These are phyloP conservation scores for Silene vulgaris DNA, from an alignment of 179 eudicot species.

Conservation along the genomic window DNA sequence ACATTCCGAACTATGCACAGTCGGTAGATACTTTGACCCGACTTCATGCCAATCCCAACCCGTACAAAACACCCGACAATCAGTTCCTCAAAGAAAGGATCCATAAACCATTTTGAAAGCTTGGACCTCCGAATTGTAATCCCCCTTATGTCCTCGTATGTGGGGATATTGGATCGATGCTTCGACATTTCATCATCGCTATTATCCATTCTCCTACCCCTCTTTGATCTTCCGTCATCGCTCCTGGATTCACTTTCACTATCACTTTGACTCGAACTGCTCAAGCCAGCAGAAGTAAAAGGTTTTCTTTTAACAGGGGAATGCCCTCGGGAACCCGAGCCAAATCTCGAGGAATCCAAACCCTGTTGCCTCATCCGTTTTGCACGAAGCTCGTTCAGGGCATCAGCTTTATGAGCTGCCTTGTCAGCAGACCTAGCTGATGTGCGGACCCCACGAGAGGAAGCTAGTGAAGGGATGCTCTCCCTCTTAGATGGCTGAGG, in stretches of 20 bases:
- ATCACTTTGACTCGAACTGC: conserved; percentile 63
- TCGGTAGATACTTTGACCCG: conserved; percentile 73
- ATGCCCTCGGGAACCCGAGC: conserved; percentile 42
- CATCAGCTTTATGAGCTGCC: conserved; percentile 64
- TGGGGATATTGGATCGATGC: conserved; percentile 50
- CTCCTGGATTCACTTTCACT: conserved; percentile 69
- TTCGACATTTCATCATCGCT: conserved; percentile 78
- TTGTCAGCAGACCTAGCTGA: conserved; percentile 67
- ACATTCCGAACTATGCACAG: conserved; percentile 77
- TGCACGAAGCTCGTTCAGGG: conserved; percentile 65
- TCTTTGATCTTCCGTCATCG: conserved; percentile 63
- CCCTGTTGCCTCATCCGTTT: conserved; percentile 73
- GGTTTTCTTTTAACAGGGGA: conserved; percentile 57
- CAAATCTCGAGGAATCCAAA: conserved; percentile 46
- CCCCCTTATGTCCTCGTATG: conserved; percentile 65
- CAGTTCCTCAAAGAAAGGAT: conserved; percentile 90
- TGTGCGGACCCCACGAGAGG: conserved; percentile 67
- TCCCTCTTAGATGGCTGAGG: conserved; percentile 50
- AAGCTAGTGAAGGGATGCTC: conserved; percentile 45
- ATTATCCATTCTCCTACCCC: conserved; percentile 50
- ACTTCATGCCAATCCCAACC: conserved; percentile 80
- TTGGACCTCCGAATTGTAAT: conserved; percentile 70
- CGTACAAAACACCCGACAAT: conserved; percentile 96
- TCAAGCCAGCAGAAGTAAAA: conserved; percentile 44
- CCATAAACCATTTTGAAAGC: conserved; percentile 95